Evolutionary conservation across 2,329 filamentous ascomycete species (phyloP), one percentile per base, ranked within the genome.

Genomic region (Didymosphaeria variabile): DNA sequence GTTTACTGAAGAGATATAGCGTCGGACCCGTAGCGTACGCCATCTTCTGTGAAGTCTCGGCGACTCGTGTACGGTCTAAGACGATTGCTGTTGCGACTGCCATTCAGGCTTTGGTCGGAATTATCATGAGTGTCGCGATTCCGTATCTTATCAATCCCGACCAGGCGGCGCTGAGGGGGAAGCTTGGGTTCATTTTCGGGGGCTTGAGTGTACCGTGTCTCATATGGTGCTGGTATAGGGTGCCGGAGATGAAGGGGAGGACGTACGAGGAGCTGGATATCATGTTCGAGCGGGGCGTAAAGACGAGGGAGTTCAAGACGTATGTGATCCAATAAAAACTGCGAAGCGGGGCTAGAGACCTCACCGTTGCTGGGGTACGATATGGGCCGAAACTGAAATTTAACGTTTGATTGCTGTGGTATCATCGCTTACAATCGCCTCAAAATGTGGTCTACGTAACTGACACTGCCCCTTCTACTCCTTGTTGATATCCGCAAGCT

Each of bases 21-120:
- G 92, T 97, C 47, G 93, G 93, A 31, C 94, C 93, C 0, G 91
- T 96, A 9, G 92, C 90, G 77, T 97, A 95, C 80, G 94, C 92
- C 0, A 86, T 97, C 13, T 92, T 96, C 7, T 87, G 90, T 3
- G 93, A 97, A 77, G 79, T 96, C 34, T 92, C 91, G 1, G 92
- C 92, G 0, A 87, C 91, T 9, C 86, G 93, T 3, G 84, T 97
- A 38, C 91, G 93, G 74, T 92, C 94, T 80, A 97, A 97, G 83
- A 96, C 93, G 0, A 90, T 96, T 46, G 92, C 94, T 1, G 85
- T 96, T 2, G 92, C 91, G 1, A 80, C 80, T 2, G 79, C 77
- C 32, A 68, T 74, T 1, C 80, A 82, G 58, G 78, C 79, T 17
- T 59, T 77, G 13, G 65, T 79, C n/a, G 77, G 73, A 1, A 79